A percentile compares a stretch with the other conserved stretches of the same genome.
Evolutionary conservation across 805 yeast genomes (phyloP).

Genomic region (Ogataea saltuana): DNA sequence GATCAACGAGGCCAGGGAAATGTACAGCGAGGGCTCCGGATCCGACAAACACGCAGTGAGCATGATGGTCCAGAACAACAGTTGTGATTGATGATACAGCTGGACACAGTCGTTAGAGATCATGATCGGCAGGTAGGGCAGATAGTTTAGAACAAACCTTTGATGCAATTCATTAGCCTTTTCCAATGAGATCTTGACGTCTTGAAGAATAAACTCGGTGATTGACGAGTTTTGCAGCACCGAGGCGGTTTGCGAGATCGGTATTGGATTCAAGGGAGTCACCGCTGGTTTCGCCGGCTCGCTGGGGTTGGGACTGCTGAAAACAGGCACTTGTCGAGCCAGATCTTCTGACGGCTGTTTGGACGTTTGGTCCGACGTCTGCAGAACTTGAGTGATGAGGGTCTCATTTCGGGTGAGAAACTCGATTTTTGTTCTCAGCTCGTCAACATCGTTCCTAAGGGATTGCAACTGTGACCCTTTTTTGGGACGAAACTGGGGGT

Average conservation of each 20-base stretch:
- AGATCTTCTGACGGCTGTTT: neutral
- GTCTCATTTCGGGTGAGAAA: slow-evolving; percentile 65
- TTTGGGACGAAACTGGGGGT: slow-evolving; percentile 87
- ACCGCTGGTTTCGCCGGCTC: slow-evolving; percentile 17
- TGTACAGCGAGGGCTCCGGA: slow-evolving; percentile 81
- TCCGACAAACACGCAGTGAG: slow-evolving; percentile 83
- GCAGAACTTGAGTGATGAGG: slow-evolving; percentile 63
- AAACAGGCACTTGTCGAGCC: neutral
- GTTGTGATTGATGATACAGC: slow-evolving; percentile 77
- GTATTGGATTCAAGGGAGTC: slow-evolving; percentile 23
- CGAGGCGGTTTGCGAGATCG: slow-evolving; percentile 21
- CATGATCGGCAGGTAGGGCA: slow-evolving; percentile 80
- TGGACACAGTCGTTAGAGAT: slow-evolving; percentile 70
- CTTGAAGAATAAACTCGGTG: slow-evolving; percentile 73
- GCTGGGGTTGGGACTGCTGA: no score
- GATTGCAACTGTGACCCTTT: slow-evolving; percentile 89
- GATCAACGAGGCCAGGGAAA: slow-evolving; percentile 70
- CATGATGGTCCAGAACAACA: slow-evolving; percentile 89
- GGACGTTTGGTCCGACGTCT: slow-evolving; percentile 16
- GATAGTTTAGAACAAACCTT: slow-evolving; percentile 61
- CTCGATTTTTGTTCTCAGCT: slow-evolving; percentile 70
- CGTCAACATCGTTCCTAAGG: slow-evolving; percentile 82
- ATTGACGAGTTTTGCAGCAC: slow-evolving; percentile 35
- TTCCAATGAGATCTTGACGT: slow-evolving; percentile 62
- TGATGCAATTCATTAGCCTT: slow-evolving; percentile 75